Conservation (phyloP, 805 yeast species). For the Nakazawaea populi region DNA sequence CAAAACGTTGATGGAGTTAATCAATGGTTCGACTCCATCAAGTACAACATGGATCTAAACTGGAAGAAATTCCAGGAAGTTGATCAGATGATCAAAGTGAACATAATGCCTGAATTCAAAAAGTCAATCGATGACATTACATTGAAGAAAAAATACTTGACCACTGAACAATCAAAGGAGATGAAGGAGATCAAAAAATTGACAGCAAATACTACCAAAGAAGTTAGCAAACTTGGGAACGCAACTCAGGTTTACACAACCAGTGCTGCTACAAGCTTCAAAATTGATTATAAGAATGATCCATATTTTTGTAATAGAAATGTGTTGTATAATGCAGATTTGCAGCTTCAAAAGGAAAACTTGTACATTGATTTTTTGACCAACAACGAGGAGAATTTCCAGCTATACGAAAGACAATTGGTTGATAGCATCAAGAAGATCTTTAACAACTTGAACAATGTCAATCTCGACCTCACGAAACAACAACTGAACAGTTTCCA, state of each 20-base stretch:
- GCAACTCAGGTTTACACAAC: conserved; percentile 18
- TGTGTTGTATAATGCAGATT: conserved; percentile 28
- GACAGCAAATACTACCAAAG: conserved; percentile 27
- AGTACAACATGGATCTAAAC: conserved; percentile 23
- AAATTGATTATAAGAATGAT: conserved; percentile 33
- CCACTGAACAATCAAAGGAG: conserved; percentile 27
- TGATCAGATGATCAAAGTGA: conserved; percentile 29
- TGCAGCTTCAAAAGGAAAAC: conserved; percentile 41
- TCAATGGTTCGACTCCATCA: conserved; percentile 21
- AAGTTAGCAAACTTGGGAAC: conserved; percentile 15
- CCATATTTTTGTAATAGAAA: conserved; percentile 39
- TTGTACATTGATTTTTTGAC: conserved; percentile 36
- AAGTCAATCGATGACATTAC: conserved; percentile 32
- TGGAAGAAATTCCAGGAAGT: conserved; percentile 29
- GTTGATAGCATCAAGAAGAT: conserved; percentile 34
- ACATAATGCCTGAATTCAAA: conserved; percentile 38
- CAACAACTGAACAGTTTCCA: conserved; percentile 24
- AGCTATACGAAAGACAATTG: conserved; percentile 36
- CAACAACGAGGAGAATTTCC: conserved; percentile 32
- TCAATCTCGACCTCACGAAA: conserved; percentile 20
- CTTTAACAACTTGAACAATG: conserved; percentile 21
- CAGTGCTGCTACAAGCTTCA: conserved; percentile 7
- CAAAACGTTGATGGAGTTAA: conserved; percentile 16
- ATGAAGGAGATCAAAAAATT: conserved; percentile 33
- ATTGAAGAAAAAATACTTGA: conserved; percentile 36